phyloP scores from a whole-genome alignment of 164 flowering plant species.

The Tetracentron sinense region DNA sequence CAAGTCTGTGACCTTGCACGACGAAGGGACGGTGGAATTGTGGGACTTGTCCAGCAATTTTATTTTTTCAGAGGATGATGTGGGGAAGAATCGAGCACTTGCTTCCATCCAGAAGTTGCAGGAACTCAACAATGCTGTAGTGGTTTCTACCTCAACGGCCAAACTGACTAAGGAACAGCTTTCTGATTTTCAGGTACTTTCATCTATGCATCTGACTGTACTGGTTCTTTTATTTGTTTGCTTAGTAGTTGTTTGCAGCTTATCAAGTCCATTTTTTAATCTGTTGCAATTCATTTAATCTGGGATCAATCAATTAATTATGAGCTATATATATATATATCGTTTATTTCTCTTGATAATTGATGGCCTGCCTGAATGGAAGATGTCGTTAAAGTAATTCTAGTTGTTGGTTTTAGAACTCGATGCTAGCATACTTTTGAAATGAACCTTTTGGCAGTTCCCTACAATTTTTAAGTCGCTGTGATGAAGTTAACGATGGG shows the following conservation, averaged over 20 bases:
- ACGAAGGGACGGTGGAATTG: conserved; percentile 65
- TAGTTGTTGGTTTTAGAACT: not conserved
- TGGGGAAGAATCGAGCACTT: conserved; percentile 74
- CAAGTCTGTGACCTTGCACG: conserved; percentile 84
- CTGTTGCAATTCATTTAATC: not conserved
- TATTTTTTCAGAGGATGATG: conserved; percentile 62
- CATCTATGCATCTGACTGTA: too few species aligned
- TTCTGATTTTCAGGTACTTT: conserved; percentile 63
- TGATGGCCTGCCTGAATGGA: not conserved
- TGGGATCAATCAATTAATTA: not conserved
- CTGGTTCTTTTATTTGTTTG: too few species aligned
- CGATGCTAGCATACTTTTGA: not conserved
- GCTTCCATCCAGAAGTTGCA: conserved; percentile 80
- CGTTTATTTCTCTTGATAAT: too few species aligned
- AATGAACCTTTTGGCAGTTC: not conserved
- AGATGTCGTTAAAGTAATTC: not conserved
- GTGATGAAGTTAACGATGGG: not conserved
- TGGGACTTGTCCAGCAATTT: conserved; percentile 90
- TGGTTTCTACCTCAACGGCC: conserved; percentile 45
- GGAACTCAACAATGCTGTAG: conserved; percentile 75
- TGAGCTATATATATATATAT: not conserved
- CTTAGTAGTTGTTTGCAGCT: not conserved
- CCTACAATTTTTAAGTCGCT: not conserved
- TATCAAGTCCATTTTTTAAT: not conserved
- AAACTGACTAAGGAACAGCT: conserved; percentile 57